Evolutionary conservation across 768 basidiomycete species (phyloP), one percentile per base, ranked within the genome.

Genomic region (Tubosaeta sp.): DNA sequence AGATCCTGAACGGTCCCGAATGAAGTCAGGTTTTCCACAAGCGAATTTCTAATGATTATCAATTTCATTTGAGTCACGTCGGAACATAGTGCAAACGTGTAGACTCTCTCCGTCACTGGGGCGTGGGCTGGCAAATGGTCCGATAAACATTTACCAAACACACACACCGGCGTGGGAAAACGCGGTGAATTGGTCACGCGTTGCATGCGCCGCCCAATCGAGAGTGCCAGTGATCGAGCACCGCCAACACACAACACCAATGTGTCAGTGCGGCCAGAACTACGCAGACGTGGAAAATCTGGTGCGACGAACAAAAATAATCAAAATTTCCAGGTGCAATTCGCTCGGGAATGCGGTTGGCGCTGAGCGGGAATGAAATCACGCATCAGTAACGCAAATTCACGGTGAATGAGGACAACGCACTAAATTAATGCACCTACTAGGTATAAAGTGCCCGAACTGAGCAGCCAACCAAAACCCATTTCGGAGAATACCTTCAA

Each of bases 231-330:
- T 84, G 78, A 53, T 79, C 64, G 61, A 88, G 77, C 39, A 77
- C 77, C 22, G 75, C 76, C 53, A 83, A 59, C 52, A 88, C 74
- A 58, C 72, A 74, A 33, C 70, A 67, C 70, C 85, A 90, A 59
- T 89, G 87, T 10, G 81, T 73, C 58, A 85, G 67, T 33, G 85
- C 87, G 10, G 86, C 89, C 25, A 84, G 68, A 49, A 91, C 74
- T 34, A 95, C 91, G 61, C 80, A 83, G 54, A 84, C 67, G 65
- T 95, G 94, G 69, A 97, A 95, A 60, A 95, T 87, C 69, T 95
- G 90, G 73, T 95, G 93, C 17, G 88, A 91, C 0, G 88, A 79
- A 50, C 84, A 78, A 61, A 90, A 79, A 61, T 79, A 77, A 71
- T 94, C 91, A 70, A 93, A 93, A 57, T 70, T 79, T 34, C 91